Base-by-base conservation (phyloP, 2,329 filamentous ascomycete species). In the Grosmannia huntii region DNA sequence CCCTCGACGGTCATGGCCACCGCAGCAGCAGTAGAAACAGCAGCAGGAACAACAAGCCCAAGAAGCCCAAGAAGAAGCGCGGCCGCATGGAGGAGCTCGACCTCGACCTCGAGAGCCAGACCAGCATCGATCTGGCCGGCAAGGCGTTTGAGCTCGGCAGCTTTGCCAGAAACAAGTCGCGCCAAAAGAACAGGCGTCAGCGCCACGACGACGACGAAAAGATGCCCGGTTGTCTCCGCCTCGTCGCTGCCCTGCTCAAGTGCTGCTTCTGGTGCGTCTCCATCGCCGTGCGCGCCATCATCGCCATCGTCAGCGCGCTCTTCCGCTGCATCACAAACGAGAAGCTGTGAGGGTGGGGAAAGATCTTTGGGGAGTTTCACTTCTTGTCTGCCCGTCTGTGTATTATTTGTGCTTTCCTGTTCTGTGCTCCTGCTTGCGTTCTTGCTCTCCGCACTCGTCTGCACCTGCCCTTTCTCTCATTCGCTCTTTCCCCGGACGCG, bases 81-180 rank as follows among this genome's bases (percentile, higher is more conserved):
- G 27, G 68, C 68, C 75, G 73, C 62, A 74, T 80, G 66, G 79
- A 84, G 63, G 76, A 79, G 64, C 79, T 84, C 59, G 83, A 81
- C 67, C 70, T 85, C 44, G 83, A 86, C 63, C 67, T 86, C 5
- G 83, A 85, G 69, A 85, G 82, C 66, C 83, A 85, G 68, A 71
- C 73, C 7, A 75, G 73, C 57, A 58, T 62, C 48, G 78, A 75
- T 62, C 64, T 75, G 19, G 69, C 69, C 55, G 71, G 77, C 65
- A 68, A 75, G 65, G 66, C 71, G 62, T 67, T 71, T 48, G 65
- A 68, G 25, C 44, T 19, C 31, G 9, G 28, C 55, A 23, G 46
- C 55, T 16, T 38, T 21, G 38, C 28, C 16, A 9, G 16, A 36
- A 46, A 31, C 23, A 51, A 55, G 31, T 27, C 36, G 14, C 14